Evolutionary conservation across 2,329 filamentous ascomycete species (phyloP).

Genomic region (Ceratocystis smalleyi): DNA sequence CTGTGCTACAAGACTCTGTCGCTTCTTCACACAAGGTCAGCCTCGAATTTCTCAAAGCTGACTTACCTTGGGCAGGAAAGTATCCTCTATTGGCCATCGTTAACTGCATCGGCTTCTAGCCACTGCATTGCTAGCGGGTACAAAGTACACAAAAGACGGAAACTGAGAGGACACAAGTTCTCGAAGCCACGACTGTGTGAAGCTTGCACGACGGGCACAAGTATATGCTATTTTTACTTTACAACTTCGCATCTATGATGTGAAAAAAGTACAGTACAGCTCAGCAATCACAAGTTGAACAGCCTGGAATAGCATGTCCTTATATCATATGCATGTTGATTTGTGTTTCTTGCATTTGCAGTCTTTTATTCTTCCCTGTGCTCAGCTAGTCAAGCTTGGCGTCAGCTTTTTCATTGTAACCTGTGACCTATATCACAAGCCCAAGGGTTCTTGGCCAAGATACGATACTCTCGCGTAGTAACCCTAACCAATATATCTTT

Average conservation of each 20-base stretch:
- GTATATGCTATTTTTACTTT: background rate
- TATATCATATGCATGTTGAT: background rate
- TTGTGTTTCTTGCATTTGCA: background rate
- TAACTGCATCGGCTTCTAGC: background rate
- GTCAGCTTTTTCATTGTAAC: background rate
- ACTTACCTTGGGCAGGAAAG: background rate
- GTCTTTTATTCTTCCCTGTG: background rate
- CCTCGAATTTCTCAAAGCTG: background rate
- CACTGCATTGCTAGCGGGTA: background rate
- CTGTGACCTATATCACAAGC: too few relatives aligned
- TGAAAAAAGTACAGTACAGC: background rate
- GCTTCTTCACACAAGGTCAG: slow-evolving; percentile 8
- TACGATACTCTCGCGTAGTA: too few relatives aligned
- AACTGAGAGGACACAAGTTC: background rate
- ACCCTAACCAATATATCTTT: too few relatives aligned
- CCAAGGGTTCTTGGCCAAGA: too few relatives aligned
- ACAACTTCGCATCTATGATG: too few relatives aligned
- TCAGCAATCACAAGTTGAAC: background rate
- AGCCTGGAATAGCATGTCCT: background rate
- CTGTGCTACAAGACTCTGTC: slow-evolving; percentile 4
- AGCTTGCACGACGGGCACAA: background rate
- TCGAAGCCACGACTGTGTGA: background rate
- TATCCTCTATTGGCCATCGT: background rate
- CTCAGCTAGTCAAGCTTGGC: background rate
- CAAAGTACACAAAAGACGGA: background rate